These are phyloP conservation scores for Sugiyamaella paludigena DNA, from an alignment of 1,139 yeast species.

Conservation along the genomic window DNA sequence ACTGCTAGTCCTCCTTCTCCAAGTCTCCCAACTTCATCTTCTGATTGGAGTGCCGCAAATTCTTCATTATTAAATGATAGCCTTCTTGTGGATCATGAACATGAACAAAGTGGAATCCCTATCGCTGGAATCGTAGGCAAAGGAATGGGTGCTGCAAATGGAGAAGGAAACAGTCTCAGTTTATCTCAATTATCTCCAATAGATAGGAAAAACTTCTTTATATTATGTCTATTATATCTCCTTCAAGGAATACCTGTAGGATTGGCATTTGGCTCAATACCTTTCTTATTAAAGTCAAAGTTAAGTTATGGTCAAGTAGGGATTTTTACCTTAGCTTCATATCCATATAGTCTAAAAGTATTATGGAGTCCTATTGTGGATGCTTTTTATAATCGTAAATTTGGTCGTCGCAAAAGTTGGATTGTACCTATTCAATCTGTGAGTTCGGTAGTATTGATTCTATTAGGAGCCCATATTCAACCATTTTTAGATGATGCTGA, in stretches of 20 bases:
- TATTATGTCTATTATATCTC: constrained; percentile 69
- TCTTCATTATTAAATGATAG: constrained; percentile 1
- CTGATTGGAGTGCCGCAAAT: constrained; percentile 6
- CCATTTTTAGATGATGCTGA: constrained; percentile 52
- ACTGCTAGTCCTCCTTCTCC: constrained; percentile 18
- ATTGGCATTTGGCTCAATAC: constrained; percentile 92
- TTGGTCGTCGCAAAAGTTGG: constrained; percentile 92
- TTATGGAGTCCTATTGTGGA: constrained; percentile 97
- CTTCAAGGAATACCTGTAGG: constrained; percentile 97
- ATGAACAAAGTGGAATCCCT: background rate
- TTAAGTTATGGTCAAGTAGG: constrained; percentile 91
- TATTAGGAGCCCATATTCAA: constrained; percentile 61
- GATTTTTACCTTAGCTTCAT: constrained; percentile 83
- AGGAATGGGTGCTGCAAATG: background rate
- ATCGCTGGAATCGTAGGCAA: background rate
- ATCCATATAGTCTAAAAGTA: constrained; percentile 88
- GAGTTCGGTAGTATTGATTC: constrained; percentile 65
- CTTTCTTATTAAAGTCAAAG: constrained; percentile 78
- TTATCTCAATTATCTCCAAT: constrained; percentile 29
- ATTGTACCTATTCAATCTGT: constrained; percentile 84
- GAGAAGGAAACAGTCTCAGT: constrained; percentile 12
- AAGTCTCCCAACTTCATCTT: constrained; percentile 10
- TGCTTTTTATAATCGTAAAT: constrained; percentile 61
- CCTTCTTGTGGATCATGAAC: constrained; percentile 6
- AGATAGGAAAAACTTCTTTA: constrained; percentile 60